phyloP scores from a whole-genome alignment of 805 yeast species.

The Yarrowia sp. region DNA sequence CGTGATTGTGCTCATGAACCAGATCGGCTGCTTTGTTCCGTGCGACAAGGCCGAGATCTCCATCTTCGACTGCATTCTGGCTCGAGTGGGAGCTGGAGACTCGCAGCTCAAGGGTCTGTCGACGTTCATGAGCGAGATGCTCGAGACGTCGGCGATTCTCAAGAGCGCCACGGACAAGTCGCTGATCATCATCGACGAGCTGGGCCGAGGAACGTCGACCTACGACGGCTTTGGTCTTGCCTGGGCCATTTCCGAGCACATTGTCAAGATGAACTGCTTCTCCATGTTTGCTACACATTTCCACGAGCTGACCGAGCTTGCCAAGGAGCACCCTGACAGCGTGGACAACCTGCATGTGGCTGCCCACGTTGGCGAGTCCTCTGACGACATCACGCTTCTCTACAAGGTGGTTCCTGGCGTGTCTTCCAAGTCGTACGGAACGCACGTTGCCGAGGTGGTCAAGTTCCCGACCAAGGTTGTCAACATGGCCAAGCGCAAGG shows the following conservation, averaged over 20 bases:
- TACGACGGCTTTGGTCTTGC: conserved; percentile 98
- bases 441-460: conserved; percentile 95
- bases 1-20: conserved; percentile 81
- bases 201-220: conserved; percentile 91
- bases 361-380: conserved; percentile 69
- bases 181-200: conserved; percentile 85
- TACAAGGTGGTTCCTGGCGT: conserved; percentile 97
- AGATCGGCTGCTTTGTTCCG: conserved; percentile 88
- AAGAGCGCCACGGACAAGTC: conserved; percentile 76
- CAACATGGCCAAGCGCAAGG: conserved; percentile 93
- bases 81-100: conserved; percentile 99
- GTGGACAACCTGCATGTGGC: conserved; percentile 88
- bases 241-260: conserved; percentile 89
- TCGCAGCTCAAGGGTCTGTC: conserved; percentile 96
- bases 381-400: conserved; percentile 71
- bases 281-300: conserved; percentile 95
- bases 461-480: conserved; percentile 88
- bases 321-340: conserved; percentile 49
- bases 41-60: conserved; percentile 72
- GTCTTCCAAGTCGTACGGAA: conserved; percentile 94
- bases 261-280: conserved; percentile 73
- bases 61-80: conserved; percentile 85
- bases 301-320: conserved; percentile 85
- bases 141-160: conserved; percentile 85
- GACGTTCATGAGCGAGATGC: conserved; percentile 95